A percentile compares a stretch with the other conserved stretches of the same genome.
phyloP scores from a whole-genome alignment of 768 basidiomycete species.

The Cystobasidium tubakii region DNA sequence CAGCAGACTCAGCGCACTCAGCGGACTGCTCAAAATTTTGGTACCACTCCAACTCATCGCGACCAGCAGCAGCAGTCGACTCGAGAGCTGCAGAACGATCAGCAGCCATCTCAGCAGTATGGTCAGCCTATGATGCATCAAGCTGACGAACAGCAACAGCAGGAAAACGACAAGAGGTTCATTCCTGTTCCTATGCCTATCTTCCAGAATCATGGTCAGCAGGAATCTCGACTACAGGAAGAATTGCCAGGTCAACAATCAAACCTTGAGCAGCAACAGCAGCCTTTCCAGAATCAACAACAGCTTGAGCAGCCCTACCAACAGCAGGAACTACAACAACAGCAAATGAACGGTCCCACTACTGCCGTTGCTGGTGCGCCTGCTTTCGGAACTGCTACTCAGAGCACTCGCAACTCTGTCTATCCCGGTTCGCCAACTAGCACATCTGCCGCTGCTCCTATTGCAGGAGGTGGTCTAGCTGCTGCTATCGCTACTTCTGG shows the following conservation, averaged over 20 bases:
- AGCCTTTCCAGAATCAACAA: conserved; percentile 18
- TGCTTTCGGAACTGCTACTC: background rate
- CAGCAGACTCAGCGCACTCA: conserved; percentile 11
- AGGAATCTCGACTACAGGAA: conserved; percentile 5
- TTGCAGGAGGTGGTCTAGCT: conserved; percentile 33
- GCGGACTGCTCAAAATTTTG: background rate
- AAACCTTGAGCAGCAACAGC: background rate
- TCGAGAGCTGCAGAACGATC: background rate
- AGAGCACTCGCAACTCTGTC: background rate
- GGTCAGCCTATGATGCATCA: no score
- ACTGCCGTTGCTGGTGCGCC: background rate
- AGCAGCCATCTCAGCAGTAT: background rate
- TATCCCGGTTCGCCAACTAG: background rate
- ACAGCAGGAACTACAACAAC: conserved; percentile 3
- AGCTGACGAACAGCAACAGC: background rate
- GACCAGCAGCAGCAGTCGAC: background rate
- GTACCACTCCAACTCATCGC: background rate
- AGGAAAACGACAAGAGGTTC: background rate
- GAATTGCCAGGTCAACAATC: conserved; percentile 2
- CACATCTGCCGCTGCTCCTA: background rate
- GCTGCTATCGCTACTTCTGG: conserved; percentile 35
- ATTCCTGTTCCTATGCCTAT: conserved; percentile 1
- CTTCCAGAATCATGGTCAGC: background rate
- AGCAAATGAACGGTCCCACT: background rate
- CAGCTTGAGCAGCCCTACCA: conserved; percentile 1